Evolutionary conservation across 768 basidiomycete species (phyloP), one percentile per base, ranked within the genome.

Genomic region (Termitomyces sp.): DNA sequence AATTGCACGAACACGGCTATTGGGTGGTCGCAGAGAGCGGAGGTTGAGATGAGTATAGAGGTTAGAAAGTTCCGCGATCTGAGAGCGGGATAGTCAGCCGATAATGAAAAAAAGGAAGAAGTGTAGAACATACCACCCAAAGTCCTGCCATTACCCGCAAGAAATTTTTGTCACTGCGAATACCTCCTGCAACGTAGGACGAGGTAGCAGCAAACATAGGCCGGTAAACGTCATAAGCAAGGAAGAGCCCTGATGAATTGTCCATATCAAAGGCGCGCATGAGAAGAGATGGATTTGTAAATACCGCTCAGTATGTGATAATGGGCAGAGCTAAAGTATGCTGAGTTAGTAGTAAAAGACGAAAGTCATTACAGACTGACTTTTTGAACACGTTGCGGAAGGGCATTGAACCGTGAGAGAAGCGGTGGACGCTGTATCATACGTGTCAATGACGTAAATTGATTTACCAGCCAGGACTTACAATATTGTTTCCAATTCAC

Each of bases 391-490:
- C 81, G 68, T 93, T 91, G 58, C 68, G 66, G 58, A 87, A 72
- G 1, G 96, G 97, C 90, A 98, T 96, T 0, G 96, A 97, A 1
- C 86, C 90, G 72, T 94, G 85, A 32, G 94, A 98, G 80, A 98
- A 98, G 12, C 92, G 89, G 70, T 99, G 97, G 1, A 99, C 84
- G 66, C 90, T 92, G 52, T 7, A 33, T 24, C 18, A 50, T 1
- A 24, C 14, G 52, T 22, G 7, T 47, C 22, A 46, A n/a, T 33
- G 10, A 38, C 9, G 45, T 24, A 53, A 30, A 45, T 32, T 33
- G 8, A 54, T 36, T 26, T 44, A 8, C 30, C 7, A 45, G 28
- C 44, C 18, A 44, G 3, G n/a, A 70, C 87, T 56, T 55, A 90
- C 91, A 94, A 96, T 4, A 95, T 57, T 2, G 97, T 94, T 73